Evolutionary conservation across 78 protist species (phyloP), one percentile per base, ranked within the genome.

Genomic region (Dictyostelium capitatum): DNA sequence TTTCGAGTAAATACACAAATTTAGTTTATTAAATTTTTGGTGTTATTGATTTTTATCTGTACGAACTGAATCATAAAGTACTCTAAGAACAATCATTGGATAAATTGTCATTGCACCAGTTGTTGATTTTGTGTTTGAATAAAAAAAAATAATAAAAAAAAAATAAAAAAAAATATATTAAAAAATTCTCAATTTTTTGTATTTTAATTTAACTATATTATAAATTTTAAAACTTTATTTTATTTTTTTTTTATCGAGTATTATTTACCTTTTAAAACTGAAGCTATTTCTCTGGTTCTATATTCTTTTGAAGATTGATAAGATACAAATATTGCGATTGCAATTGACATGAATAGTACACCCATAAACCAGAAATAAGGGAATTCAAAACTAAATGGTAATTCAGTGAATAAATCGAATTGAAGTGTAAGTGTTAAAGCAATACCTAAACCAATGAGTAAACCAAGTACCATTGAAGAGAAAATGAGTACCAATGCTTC

Each of bases 341-440:
- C 57, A 56, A 96, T 23, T 4, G 98, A 80, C 28, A 95, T 41
- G 32, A 12, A 4, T 14, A 96, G n/a, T 17, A 97, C 89, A 73
- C 83, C 47, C 79, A 72, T 19, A 95, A 96, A 98, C 59, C 95
- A 65, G 23, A 14, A 10, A 75, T 32, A 69, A 19, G 98, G 98
- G 95, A 98, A 97, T 72, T 28, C 65, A 93, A 97, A 97, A 11
- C 41, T 59, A 47, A 98, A 95, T 41, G 99, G 98, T 72, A 97
- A 28, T 41, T 98, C 95, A 3, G 98, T 85, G 81, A 98, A 98
- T n/a, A 97, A 80, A 50, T 89, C 73, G 77, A 96, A 80, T 89
- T 98, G 98, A 43, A 95, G 92, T 20, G 97, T 95, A 14, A 98
- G 84, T 14, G 97, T 90, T 25, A 96, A 4, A 14, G 98, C 97